Percentiles rank a stretch among this genome's conserved stretches.
Conservation (phyloP, 495 filamentous ascomycete genomes). For the Tuber brumale region DNA sequence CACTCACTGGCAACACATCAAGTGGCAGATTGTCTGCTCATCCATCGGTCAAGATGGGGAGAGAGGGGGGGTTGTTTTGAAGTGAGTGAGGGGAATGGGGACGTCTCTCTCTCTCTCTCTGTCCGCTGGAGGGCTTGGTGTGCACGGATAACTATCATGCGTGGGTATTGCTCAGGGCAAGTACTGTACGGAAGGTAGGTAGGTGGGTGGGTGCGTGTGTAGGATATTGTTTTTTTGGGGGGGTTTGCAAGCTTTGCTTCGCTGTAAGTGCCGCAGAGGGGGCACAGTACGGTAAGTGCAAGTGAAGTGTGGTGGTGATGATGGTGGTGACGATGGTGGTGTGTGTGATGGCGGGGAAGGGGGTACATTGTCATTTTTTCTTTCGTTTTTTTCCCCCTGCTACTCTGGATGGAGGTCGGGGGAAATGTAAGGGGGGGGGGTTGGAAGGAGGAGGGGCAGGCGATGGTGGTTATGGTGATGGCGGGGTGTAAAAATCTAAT, state of each 20-base stretch:
- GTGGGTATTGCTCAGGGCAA: neutral
- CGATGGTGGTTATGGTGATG: neutral
- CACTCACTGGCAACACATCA: neutral
- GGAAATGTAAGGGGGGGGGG: neutral
- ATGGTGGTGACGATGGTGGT: neutral
- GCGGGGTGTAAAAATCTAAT: neutral
- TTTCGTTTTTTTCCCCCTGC: neutral
- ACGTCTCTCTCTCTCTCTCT: neutral
- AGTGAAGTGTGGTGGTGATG: neutral
- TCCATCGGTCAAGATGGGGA: neutral
- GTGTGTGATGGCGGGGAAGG: conserved; percentile 1
- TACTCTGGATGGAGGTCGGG: neutral
- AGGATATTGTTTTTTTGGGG: neutral
- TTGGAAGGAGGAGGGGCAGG: neutral
- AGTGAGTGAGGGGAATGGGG: neutral
- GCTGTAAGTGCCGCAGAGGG: neutral
- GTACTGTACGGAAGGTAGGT: neutral
- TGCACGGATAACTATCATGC: neutral
- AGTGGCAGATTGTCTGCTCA: neutral
- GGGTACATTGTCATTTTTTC: neutral
- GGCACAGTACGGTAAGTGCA: neutral
- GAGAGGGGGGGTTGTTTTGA: neutral
- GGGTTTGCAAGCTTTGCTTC: neutral
- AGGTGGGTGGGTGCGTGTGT: neutral
- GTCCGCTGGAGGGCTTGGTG: neutral